Evolutionary conservation across 2,329 filamentous ascomycete species (phyloP).

Genomic region (Trichophyton benhamiae): DNA sequence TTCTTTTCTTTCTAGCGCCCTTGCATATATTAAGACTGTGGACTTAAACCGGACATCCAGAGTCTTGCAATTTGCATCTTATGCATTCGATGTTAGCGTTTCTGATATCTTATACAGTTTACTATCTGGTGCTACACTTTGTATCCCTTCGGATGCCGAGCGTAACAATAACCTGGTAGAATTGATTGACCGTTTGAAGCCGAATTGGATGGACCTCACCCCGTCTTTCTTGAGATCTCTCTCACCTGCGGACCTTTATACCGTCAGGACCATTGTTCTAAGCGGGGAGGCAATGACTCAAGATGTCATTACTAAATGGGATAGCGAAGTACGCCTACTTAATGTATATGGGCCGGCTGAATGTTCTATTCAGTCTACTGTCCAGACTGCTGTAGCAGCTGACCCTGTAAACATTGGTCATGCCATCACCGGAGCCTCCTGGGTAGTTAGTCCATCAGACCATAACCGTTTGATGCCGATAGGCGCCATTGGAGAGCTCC

Average conservation of each 20-base stretch:
- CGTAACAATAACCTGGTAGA: constrained; percentile 26
- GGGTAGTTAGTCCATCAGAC: constrained; percentile 18
- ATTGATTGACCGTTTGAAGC: neutral
- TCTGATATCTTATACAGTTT: constrained; percentile 60
- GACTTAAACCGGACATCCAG: constrained; percentile 32
- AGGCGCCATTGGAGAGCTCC: constrained; percentile 32
- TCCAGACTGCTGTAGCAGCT: neutral
- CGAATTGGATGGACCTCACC: constrained; percentile 43
- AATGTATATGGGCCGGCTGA: constrained; percentile 23
- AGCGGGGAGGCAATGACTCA: constrained; percentile 19
- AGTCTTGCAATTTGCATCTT: constrained; percentile 71
- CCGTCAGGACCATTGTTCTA: constrained; percentile 25
- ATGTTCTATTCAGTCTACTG: constrained; percentile 6
- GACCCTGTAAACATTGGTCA: constrained; percentile 12
- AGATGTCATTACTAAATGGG: constrained; percentile 18
- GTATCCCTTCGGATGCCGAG: constrained; percentile 32
- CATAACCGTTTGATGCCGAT: constrained; percentile 19
- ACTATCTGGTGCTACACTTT: constrained; percentile 30
- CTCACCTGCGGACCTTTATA: constrained; percentile 26
- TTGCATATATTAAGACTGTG: constrained; percentile 36
- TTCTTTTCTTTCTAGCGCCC: constrained; percentile 19
- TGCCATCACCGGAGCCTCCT: constrained; percentile 10
- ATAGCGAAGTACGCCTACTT: constrained; percentile 24
- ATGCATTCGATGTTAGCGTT: constrained; percentile 79
- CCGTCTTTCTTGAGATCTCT: constrained; percentile 39